Evolutionary conservation across 495 filamentous ascomycete species (phyloP).

Genomic region (Neurospora sp.): DNA sequence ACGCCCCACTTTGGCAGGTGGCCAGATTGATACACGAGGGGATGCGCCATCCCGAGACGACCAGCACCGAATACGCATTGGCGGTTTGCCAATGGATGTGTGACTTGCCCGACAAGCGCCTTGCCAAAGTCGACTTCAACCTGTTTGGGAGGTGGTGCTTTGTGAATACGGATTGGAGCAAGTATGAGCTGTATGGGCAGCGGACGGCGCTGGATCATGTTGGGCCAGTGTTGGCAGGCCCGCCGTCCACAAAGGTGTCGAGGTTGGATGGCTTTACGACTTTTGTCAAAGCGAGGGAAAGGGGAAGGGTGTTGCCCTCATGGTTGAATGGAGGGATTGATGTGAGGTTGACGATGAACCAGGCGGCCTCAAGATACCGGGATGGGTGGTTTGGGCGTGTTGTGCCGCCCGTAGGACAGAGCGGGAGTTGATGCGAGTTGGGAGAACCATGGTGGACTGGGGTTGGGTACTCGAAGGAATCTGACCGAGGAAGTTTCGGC

Average conservation of each 20-base stretch:
- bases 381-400: not conserved
- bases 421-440: not conserved
- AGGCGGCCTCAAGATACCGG: not conserved
- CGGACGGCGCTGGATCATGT: not conserved
- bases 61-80: not conserved
- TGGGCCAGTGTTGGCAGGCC: not conserved
- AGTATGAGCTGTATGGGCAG: not conserved
- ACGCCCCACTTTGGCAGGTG: not conserved
- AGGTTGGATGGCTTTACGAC: not conserved
- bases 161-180: not conserved
- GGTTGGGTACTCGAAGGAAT: not conserved
- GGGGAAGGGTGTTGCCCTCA: too few relatives aligned
- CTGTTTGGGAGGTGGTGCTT: not conserved
- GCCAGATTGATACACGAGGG: not conserved
- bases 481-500: not conserved
- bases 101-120: not conserved
- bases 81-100: not conserved
- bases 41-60: not conserved
- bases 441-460: not conserved
- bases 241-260: not conserved
- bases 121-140: not conserved
- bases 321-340: not conserved
- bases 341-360: not conserved
- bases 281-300: not conserved
- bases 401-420: not conserved